Base-by-base conservation (phyloP, 2,329 filamentous ascomycete species). In the Conoideocrella luteorostrata region DNA sequence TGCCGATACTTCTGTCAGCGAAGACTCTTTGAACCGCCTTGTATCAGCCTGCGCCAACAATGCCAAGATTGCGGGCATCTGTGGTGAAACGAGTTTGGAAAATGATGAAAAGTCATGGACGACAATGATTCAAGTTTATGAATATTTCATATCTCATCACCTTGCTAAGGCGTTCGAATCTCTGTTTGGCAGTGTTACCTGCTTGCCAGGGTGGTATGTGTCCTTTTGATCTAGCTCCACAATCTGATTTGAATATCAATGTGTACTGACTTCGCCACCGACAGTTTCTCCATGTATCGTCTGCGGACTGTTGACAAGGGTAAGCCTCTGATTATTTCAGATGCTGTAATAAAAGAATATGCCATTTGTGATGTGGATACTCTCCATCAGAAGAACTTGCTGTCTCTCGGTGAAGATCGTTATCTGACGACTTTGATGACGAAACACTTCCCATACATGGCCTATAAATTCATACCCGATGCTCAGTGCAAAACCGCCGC, bases 101-200 rank as follows among this genome's bases (percentile, higher is more conserved):
- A 98, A 98, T 58, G 91, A 96, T 63, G 88, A 96, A 56, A 78
- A 84, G 53, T 90, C 84, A 57, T 97, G 90, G 89, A 95, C 88
- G 88, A 98, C 93, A 11, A 98, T 98, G 93, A 98, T 98, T 58
- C 93, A 98, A 65, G 93, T 98, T 52, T 98, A 98, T 69, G 93
- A 98, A 65, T 98, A 98, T 73, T 98, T 90, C 65, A 98, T 98
- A 60, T 97, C 93, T 23, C 93, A 98, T 74, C 86, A 98, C 67
- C 71, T 98, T 63, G 76, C 93, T 43, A 98, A 98, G 71, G 88
- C 93, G 49, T 98, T 98, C 61, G 93, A 98, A 64, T 96, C 89
- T 48, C 79, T 98, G 48, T 98, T 98, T 60, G 93, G 90, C 60
- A 95, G 88, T 64, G 93, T 98, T 48, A 98, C 93, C 47, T 98